A percentile compares a stretch with the other conserved stretches of the same genome.
These are phyloP conservation scores for Capsella bursapastoris DNA, from an alignment of 345 rosid species.

Conservation along the genomic window DNA sequence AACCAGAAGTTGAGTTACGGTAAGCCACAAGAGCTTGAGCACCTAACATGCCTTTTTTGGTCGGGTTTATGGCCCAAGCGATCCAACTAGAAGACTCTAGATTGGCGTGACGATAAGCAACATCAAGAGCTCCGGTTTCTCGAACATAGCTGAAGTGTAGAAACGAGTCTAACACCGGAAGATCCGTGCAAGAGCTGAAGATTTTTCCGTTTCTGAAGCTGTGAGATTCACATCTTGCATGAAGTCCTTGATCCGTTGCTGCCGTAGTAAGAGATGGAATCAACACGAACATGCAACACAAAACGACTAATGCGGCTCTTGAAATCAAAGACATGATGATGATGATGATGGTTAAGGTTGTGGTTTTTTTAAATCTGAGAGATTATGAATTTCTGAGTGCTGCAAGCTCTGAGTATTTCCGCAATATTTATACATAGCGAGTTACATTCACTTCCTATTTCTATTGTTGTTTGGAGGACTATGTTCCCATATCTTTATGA, in stretches of 20 bases:
- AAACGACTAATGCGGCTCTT: neutral
- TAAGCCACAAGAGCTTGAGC: constrained; percentile 63
- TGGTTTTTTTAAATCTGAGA: neutral
- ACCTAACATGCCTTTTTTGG: constrained; percentile 46
- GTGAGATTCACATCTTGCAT: constrained; percentile 40
- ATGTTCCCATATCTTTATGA: neutral
- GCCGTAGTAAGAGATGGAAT: neutral
- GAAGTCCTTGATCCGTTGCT: constrained; percentile 24
- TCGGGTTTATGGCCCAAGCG: constrained; percentile 69
- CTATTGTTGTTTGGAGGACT: neutral
- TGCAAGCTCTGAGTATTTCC: neutral
- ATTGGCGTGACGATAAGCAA: constrained; percentile 61
- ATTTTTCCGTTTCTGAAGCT: constrained; percentile 44
- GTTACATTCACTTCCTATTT: neutral
- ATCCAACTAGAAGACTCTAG: constrained; percentile 55
- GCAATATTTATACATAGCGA: neutral
- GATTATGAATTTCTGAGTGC: constrained; percentile 2
- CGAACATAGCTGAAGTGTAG: constrained; percentile 61
- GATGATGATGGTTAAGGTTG: constrained; percentile 11
- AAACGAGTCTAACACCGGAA: constrained; percentile 53
- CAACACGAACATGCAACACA: neutral
- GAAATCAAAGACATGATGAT: neutral
- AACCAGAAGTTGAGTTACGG: constrained; percentile 44
- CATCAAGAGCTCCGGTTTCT: constrained; percentile 46
- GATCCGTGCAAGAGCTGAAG: constrained; percentile 51